Evolutionary conservation across 2,329 filamentous ascomycete species (phyloP).

Genomic region (Monosporascus ibericus): DNA sequence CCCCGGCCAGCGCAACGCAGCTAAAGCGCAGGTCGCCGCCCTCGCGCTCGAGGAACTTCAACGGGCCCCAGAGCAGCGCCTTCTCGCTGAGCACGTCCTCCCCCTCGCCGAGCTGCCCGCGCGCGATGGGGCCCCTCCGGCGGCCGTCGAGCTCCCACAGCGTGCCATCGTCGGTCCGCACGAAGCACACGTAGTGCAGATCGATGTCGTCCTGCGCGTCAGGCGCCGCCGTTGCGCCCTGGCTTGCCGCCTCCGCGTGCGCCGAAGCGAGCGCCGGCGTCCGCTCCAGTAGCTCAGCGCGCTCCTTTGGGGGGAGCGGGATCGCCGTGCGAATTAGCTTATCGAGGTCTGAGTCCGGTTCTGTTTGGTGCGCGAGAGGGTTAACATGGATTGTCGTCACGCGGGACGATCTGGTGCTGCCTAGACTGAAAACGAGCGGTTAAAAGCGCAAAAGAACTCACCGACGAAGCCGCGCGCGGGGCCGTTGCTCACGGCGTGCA

Average conservation of each 20-base stretch:
- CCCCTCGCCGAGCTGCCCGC: constrained; percentile 47
- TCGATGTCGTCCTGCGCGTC: constrained; percentile 77
- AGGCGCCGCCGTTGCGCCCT: constrained; percentile 75
- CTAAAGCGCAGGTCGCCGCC: constrained; percentile 53
- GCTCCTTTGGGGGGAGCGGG: constrained; percentile 57
- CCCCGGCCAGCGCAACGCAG: constrained; percentile 48
- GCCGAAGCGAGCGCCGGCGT: constrained; percentile 70
- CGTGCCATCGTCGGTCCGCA: constrained; percentile 62
- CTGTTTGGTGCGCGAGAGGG: constrained; percentile 19
- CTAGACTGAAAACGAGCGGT: neutral
- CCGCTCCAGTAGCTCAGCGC: constrained; percentile 71
- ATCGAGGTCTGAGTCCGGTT: constrained; percentile 50
- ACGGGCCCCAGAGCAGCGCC: constrained; percentile 63
- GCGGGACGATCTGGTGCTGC: constrained; percentile 32
- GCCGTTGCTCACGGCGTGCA: constrained; percentile 80
- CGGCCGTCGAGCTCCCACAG: constrained; percentile 57
- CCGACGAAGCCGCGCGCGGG: constrained; percentile 57
- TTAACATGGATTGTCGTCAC: neutral
- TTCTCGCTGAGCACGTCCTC: constrained; percentile 72
- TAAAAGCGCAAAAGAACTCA: constrained; percentile 19
- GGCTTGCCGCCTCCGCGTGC: constrained; percentile 69
- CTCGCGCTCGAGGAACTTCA: constrained; percentile 51
- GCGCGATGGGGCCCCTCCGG: constrained; percentile 48
- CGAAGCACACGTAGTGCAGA: constrained; percentile 93
- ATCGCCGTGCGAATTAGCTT: constrained; percentile 64